These are phyloP conservation scores for Phialophora tarda DNA, from an alignment of 2,329 filamentous ascomycete genomes.

Conservation along the genomic window DNA sequence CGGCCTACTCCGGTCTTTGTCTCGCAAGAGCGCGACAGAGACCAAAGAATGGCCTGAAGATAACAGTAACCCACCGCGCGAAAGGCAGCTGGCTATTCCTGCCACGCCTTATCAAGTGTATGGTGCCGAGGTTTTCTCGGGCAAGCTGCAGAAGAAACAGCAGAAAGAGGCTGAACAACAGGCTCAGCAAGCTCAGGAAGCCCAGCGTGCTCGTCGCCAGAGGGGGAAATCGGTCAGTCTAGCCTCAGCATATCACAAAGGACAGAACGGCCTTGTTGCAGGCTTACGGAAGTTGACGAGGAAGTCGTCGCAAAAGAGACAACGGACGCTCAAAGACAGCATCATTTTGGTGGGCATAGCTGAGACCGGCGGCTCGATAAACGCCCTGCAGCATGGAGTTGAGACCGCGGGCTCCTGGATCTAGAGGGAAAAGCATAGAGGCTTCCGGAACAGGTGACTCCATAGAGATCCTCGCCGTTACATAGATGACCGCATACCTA, in stretches of 20 bases:
- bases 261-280: constrained; percentile 34
- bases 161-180: constrained; percentile 18
- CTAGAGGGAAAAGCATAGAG: constrained; percentile 5
- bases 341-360: constrained; percentile 49
- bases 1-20: constrained; percentile 28
- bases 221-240: constrained; percentile 28
- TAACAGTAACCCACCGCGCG: constrained; percentile 15
- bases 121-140: constrained; percentile 46
- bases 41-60: constrained; percentile 6
- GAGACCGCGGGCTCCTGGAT: constrained; percentile 25
- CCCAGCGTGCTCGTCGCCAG: constrained; percentile 12
- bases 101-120: constrained; percentile 48
- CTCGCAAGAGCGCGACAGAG: constrained; percentile 15
- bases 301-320: constrained; percentile 45
- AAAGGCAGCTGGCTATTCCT: constrained; percentile 44
- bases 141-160: constrained; percentile 36
- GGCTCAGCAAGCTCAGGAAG: constrained; percentile 9
- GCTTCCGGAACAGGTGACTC: too few species aligned
- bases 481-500: too few species aligned
- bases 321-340: constrained; percentile 48
- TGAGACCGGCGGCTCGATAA: constrained; percentile 13
- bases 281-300: constrained; percentile 46
- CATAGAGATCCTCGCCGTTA: not conserved
- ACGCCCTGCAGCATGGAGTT: constrained; percentile 33
- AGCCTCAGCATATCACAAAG: constrained; percentile 31